Conservation (phyloP, 2,329 filamentous ascomycete genomes). For the Fusarium sp. region DNA sequence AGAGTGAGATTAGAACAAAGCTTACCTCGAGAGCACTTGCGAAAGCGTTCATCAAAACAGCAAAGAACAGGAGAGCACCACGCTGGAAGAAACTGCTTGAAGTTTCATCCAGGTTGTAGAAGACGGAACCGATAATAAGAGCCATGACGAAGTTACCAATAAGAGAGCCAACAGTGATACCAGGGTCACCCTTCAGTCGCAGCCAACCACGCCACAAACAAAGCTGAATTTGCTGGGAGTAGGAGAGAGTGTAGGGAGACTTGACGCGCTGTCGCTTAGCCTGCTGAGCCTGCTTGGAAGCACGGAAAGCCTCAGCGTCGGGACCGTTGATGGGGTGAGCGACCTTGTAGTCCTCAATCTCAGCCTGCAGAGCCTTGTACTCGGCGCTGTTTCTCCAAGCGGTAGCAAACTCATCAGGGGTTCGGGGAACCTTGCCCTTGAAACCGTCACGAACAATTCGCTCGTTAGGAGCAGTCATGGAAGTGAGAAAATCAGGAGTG, state of each 20-base stretch:
- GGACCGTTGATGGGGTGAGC: constrained; percentile 63
- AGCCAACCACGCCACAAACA: constrained; percentile 85
- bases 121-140: constrained; percentile 81
- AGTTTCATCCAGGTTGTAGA: constrained; percentile 75
- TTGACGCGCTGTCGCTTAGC: constrained; percentile 67
- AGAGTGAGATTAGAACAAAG: background rate
- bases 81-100: constrained; percentile 81
- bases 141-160: constrained; percentile 80
- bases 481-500: constrained; percentile 76
- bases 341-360: constrained; percentile 65
- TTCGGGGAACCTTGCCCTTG: constrained; percentile 64
- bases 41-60: constrained; percentile 87
- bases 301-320: constrained; percentile 66
- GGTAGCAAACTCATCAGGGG: constrained; percentile 68
- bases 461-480: constrained; percentile 69
- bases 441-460: constrained; percentile 65
- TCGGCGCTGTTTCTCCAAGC: constrained; percentile 66
- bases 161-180: constrained; percentile 73
- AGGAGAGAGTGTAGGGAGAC: constrained; percentile 87
- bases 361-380: constrained; percentile 59
- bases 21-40: constrained; percentile 76
- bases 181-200: constrained; percentile 79
- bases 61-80: constrained; percentile 86
- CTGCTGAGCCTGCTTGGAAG: constrained; percentile 63
- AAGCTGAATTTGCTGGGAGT: constrained; percentile 76